phyloP scores from a whole-genome alignment of 257 asterid genomes.

The Ophiorrhiza pumila region DNA sequence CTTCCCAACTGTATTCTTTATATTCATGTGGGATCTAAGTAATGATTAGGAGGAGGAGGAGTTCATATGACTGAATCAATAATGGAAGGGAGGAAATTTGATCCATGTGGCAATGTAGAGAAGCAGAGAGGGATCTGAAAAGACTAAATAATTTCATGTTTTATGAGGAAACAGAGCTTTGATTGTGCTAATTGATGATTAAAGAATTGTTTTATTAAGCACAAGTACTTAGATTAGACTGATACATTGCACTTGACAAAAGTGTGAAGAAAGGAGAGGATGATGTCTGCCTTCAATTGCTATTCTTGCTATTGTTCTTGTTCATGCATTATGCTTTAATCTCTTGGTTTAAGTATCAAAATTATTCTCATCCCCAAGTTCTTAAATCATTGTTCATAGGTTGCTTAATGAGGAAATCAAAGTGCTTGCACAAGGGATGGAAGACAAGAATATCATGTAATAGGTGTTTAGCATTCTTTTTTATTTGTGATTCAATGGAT shows the following conservation, averaged over 20 bases:
- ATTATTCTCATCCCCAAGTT: background rate
- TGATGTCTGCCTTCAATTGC: slow-evolving; percentile 2
- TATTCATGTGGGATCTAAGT: slow-evolving; percentile 50
- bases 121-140: slow-evolving; percentile 40
- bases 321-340: background rate
- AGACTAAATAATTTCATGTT: slow-evolving; percentile 13
- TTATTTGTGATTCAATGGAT: background rate
- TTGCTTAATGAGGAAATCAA: slow-evolving; percentile 11
- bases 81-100: slow-evolving; percentile 31
- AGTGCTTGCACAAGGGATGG: background rate
- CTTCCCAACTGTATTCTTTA: slow-evolving; percentile 24
- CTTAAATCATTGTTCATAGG: slow-evolving; percentile 5
- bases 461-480: background rate
- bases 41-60: slow-evolving; percentile 66
- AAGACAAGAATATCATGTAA: background rate
- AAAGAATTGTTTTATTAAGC: background rate
- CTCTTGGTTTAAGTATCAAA: background rate
- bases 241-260: slow-evolving; percentile 40
- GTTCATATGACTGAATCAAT: slow-evolving; percentile 37
- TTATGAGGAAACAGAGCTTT: slow-evolving; percentile 5
- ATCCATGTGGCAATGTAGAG: slow-evolving; percentile 78
- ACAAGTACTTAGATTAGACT: slow-evolving; percentile 9
- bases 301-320: background rate
- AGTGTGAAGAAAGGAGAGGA: background rate
- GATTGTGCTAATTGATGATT: slow-evolving; percentile 4